Evolutionary conservation across 495 filamentous ascomycete species (phyloP), one percentile per base, ranked within the genome.

Genomic region (Aspergillus mulundensis): DNA sequence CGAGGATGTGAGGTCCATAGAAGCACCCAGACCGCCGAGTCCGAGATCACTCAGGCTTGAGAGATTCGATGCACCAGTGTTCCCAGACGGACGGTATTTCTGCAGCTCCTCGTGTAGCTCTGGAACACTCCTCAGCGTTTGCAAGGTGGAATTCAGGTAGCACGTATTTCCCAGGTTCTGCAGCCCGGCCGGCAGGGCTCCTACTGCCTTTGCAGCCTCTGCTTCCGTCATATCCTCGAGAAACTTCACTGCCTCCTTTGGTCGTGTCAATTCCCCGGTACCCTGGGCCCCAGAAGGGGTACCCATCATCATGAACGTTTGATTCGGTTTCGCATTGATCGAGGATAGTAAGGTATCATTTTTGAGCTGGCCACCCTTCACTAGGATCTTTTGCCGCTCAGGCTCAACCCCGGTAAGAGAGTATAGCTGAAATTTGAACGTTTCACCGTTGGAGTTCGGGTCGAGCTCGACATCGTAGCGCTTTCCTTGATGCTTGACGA

Each of bases 201-300:
- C 92, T 45, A 84, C 87, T 59, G 84, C 79, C 65, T 82, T 85
- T 20, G 94, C 95, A 25, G 42, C 83, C 67, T 98, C 92, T 20
- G 92, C 92, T 65, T 94, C 94, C 5, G 91, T 95, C 94, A 98
- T 96, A 67, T 98, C 94, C 69, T 98, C 94, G 60, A 95, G 68
- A 62, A 98, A 98, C 70, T 86, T 91, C 65, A 91, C 79, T 57
- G 79, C 79, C 69, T 96, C 89, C 61, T 87, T 90, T 7, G 95
- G 95, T 21, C 84, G 80, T 54, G 81, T 81, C 45, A 96, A 75
- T 14, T 66, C 70, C 46, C 65, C 72, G 20, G 72, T 73, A 8
- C 74, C 80, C 39, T 81, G 81, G 25, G 72, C 82, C 21, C 78
- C 81, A 14, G 87, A 84, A 2, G 94, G 89, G 2, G 90, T 95